Percentiles rank a stretch among this genome's conserved stretches.
Conservation (phyloP, 352 stramenopile species). For the Pythium utonaiense region DNA sequence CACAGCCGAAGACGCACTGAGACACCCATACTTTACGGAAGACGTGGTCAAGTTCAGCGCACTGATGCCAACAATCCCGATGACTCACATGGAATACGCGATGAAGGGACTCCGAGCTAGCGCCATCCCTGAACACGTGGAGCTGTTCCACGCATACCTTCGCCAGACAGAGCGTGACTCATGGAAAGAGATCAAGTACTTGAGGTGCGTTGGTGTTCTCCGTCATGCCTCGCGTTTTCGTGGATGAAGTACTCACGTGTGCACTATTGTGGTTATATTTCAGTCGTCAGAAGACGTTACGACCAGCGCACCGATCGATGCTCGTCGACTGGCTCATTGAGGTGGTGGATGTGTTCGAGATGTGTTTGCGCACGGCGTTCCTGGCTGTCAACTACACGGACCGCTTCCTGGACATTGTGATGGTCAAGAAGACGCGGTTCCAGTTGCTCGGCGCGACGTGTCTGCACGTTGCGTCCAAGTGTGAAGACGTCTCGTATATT, state of each 20-base stretch:
- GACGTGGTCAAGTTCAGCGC: slow-evolving; percentile 35
- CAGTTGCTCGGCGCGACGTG: slow-evolving; percentile 89
- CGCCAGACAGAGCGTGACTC: slow-evolving; percentile 72
- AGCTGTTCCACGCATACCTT: slow-evolving; percentile 77
- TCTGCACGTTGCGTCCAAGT: slow-evolving; percentile 89
- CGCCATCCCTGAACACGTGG: slow-evolving; percentile 65
- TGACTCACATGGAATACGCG: slow-evolving; percentile 75
- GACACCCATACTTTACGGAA: slow-evolving; percentile 77
- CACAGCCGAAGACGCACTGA: slow-evolving; percentile 73
- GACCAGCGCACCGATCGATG: slow-evolving; percentile 86
- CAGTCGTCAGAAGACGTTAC: slow-evolving; percentile 77
- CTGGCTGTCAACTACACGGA: slow-evolving; percentile 91
- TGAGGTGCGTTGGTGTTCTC: slow-evolving; percentile 66
- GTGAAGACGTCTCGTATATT: slow-evolving; percentile 92
- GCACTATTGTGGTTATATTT: not conserved
- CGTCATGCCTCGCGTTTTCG: too few relatives aligned
- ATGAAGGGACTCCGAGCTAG: slow-evolving; percentile 43
- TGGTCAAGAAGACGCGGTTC: slow-evolving; percentile 88
- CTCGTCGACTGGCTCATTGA: slow-evolving; percentile 92
- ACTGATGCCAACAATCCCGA: slow-evolving; percentile 64
- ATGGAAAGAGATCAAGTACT: slow-evolving; percentile 87
- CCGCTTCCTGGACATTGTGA: slow-evolving; percentile 83
- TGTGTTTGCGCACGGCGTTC: slow-evolving; percentile 88
- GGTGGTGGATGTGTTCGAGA: slow-evolving; percentile 92
- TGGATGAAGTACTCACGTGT: not conserved